A percentile compares a stretch with the other conserved stretches of the same genome.
Conservation (phyloP, 2,329 filamentous ascomycete species). For the Botrytis hyacinthi region DNA sequence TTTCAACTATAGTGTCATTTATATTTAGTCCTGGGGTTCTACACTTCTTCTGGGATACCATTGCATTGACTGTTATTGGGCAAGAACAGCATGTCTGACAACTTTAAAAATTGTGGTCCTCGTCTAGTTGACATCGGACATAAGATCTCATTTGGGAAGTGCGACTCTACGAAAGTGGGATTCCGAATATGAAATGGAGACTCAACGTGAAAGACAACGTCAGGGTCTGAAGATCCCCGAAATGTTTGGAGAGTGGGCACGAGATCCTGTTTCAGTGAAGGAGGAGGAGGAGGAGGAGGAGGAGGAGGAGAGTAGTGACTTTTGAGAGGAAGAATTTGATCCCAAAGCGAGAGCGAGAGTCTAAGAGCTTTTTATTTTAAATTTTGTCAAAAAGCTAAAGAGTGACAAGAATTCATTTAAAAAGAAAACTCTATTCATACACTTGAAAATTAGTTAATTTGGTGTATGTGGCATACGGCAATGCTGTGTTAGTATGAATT, state of each 20-base stretch:
- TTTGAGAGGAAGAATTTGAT: background rate
- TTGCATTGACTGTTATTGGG: constrained; percentile 5
- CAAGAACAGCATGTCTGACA: constrained; percentile 1
- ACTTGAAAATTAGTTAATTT: background rate
- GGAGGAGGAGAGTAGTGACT: background rate
- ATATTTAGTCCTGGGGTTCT: background rate
- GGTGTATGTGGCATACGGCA: constrained; percentile 2
- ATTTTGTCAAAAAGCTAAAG: background rate
- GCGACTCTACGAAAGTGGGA: constrained; percentile 9
- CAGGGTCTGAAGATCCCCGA: constrained; percentile 8
- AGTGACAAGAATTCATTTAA: background rate
- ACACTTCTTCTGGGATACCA: background rate
- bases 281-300: background rate
- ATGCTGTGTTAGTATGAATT: constrained; percentile 14
- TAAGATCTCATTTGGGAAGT: constrained; percentile 15
- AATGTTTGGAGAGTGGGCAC: background rate
- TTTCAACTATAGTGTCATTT: background rate
- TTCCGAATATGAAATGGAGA: constrained; percentile 7
- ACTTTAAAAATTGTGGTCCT: constrained; percentile 10
- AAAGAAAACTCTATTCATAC: background rate
- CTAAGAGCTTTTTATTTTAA: background rate
- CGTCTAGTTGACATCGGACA: constrained; percentile 14
- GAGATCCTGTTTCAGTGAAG: background rate
- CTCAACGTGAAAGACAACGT: constrained; percentile 5
- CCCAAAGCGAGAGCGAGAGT: background rate